phyloP scores from a whole-genome alignment of 495 filamentous ascomycete species.

The Cladorrhinum samala region DNA sequence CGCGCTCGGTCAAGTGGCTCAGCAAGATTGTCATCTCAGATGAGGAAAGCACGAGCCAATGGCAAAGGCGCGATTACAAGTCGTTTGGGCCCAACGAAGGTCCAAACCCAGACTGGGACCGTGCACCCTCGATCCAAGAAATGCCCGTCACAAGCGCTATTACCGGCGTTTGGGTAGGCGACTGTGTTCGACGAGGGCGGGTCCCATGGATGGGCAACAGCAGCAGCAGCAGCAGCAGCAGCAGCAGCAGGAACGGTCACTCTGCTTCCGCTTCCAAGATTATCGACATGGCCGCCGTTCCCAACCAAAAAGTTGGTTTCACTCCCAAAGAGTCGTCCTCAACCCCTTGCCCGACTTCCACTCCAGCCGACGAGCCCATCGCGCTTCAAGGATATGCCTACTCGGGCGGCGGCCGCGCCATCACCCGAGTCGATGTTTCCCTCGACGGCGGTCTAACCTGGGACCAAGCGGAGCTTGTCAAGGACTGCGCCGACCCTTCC shows the following conservation, averaged over 20 bases:
- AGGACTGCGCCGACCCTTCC: slow-evolving; percentile 29
- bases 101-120: slow-evolving; percentile 50
- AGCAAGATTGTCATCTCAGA: slow-evolving; percentile 52
- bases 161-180: slow-evolving; percentile 35
- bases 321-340: not conserved
- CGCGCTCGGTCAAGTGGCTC: slow-evolving; percentile 61
- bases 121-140: slow-evolving; percentile 50
- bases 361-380: slow-evolving; percentile 22
- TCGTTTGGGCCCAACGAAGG: slow-evolving; percentile 52
- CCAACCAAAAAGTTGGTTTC: slow-evolving; percentile 15
- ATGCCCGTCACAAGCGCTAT: slow-evolving; percentile 55
- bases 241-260: too few relatives aligned
- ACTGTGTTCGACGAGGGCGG: slow-evolving; percentile 51
- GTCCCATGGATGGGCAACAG: slow-evolving; percentile 30
- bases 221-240: not conserved
- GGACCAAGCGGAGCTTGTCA: slow-evolving; percentile 45
- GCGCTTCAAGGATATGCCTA: slow-evolving; percentile 53
- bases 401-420: slow-evolving; percentile 51
- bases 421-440: slow-evolving; percentile 51
- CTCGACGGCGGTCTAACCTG: slow-evolving; percentile 50
- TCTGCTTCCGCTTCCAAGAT: slow-evolving; percentile 1
- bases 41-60: slow-evolving; percentile 52
- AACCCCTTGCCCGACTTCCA: slow-evolving; percentile 8
- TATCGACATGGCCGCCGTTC: slow-evolving; percentile 15
- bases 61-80: slow-evolving; percentile 60